phyloP scores from a whole-genome alignment of 106 monocot genomes.

The Platanthera guangdongensis region DNA sequence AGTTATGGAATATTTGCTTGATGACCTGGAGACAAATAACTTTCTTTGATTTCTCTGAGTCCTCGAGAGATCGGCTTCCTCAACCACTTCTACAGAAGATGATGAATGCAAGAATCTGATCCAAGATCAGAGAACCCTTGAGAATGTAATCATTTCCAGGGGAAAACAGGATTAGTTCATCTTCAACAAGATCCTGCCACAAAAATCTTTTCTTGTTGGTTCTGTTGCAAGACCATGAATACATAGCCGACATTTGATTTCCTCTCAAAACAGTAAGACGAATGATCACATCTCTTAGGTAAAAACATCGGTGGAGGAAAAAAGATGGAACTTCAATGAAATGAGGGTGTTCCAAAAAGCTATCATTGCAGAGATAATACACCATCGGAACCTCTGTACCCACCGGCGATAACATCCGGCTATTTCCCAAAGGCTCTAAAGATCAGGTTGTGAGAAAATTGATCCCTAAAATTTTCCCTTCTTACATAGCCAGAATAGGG shows the following conservation, averaged over 20 bases:
- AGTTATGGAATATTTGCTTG: too few relatives aligned
- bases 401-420: slow-evolving; percentile 2
- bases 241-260: slow-evolving; percentile 57
- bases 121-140: slow-evolving; percentile 69
- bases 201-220: slow-evolving; percentile 84
- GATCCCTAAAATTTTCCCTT: too few relatives aligned
- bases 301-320: slow-evolving; percentile 44
- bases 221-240: slow-evolving; percentile 95
- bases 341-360: slow-evolving; percentile 61
- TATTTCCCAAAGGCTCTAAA: neutral
- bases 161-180: slow-evolving; percentile 54
- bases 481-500: too few relatives aligned
- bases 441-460: too few relatives aligned
- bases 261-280: slow-evolving; percentile 58
- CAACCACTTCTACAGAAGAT: too few relatives aligned
- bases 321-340: slow-evolving; percentile 43
- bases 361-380: slow-evolving; percentile 48
- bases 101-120: slow-evolving; percentile 25
- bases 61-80: too few relatives aligned
- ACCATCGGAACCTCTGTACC: slow-evolving; percentile 39
- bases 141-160: slow-evolving; percentile 63
- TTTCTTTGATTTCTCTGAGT: too few relatives aligned
- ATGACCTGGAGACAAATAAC: too few relatives aligned
- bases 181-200: slow-evolving; percentile 80
- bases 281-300: slow-evolving; percentile 66